These are phyloP conservation scores for Fusarium camptoceras DNA, from an alignment of 2,329 filamentous ascomycete species.

Conservation along the genomic window DNA sequence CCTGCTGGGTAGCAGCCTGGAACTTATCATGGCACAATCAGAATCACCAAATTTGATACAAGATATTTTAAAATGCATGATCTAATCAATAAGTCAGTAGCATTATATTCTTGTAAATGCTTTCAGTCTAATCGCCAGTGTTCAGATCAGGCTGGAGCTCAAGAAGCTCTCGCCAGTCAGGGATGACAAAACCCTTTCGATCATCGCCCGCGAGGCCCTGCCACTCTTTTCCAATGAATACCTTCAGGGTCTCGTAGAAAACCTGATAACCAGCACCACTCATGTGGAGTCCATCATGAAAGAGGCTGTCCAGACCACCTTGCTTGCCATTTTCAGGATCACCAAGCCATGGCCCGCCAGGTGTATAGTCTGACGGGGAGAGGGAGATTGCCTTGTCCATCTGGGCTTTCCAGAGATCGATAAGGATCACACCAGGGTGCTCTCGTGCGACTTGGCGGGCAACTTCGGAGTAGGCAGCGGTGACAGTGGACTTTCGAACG, in stretches of 20 bases:
- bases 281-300: constrained; percentile 71
- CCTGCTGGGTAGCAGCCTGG: neutral
- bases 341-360: constrained; percentile 61
- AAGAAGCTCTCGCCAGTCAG: constrained; percentile 59
- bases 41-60: neutral
- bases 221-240: constrained; percentile 62
- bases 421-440: constrained; percentile 73
- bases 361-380: constrained; percentile 67
- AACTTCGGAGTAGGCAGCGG: constrained; percentile 68
- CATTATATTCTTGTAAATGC: neutral
- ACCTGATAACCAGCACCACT: constrained; percentile 65
- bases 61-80: neutral
- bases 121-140: constrained; percentile 19
- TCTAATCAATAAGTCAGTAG: neutral
- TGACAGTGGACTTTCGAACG: constrained; percentile 61
- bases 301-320: constrained; percentile 63
- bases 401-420: constrained; percentile 84
- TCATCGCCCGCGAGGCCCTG: constrained; percentile 52
- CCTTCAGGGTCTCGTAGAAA: constrained; percentile 61
- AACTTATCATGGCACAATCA: neutral
- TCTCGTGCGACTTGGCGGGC: constrained; percentile 76
- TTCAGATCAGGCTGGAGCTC: constrained; percentile 23
- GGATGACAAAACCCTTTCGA: constrained; percentile 57
- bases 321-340: constrained; percentile 62
- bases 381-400: constrained; percentile 75